Evolutionary conservation across 805 yeast genomes (phyloP).

Genomic region (Wickerhamomyces kurtzmanii): DNA sequence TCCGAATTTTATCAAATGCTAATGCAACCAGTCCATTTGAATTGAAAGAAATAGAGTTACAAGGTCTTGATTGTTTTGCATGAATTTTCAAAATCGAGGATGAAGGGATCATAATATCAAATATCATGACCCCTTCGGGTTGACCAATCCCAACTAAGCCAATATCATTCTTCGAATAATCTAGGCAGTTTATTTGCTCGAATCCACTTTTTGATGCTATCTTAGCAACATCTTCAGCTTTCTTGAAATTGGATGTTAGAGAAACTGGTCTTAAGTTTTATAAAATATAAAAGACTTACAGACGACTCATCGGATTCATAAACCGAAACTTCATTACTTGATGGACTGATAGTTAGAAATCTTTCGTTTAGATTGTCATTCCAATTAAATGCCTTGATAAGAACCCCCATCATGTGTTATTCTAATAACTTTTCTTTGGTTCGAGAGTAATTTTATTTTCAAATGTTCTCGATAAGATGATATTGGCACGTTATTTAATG

Average conservation of each 20-base stretch:
- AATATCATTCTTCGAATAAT: conserved; percentile 42
- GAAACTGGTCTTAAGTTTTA: conserved; percentile 10
- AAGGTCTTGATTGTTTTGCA: conserved; percentile 62
- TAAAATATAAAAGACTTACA: conserved; percentile 5
- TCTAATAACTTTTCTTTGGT: too few species aligned
- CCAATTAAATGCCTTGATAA: conserved; percentile 16
- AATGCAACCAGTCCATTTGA: conserved; percentile 56
- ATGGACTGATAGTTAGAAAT: conserved; percentile 37
- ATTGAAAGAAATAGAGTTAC: conserved; percentile 68
- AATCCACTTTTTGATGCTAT: conserved; percentile 51
- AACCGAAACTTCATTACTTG: conserved; percentile 70
- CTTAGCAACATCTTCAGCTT: conserved; percentile 41
- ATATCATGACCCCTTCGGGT: conserved; percentile 57
- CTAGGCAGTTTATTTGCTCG: conserved; percentile 56
- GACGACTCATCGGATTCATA: conserved; percentile 40
- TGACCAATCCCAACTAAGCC: conserved; percentile 73
- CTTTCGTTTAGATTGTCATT: conserved; percentile 13
- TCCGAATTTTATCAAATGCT: conserved; percentile 72
- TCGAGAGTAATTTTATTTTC: too few species aligned
- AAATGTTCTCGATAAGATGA: too few species aligned
- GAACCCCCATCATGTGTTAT: conserved; percentile 21
- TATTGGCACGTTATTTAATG: too few species aligned
- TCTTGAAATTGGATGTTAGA: conserved; percentile 10
- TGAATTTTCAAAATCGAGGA: conserved; percentile 10
- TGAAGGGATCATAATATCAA: conserved; percentile 39